Base-by-base conservation (phyloP, 345 rosid genomes). In the Raphanus sativus region DNA sequence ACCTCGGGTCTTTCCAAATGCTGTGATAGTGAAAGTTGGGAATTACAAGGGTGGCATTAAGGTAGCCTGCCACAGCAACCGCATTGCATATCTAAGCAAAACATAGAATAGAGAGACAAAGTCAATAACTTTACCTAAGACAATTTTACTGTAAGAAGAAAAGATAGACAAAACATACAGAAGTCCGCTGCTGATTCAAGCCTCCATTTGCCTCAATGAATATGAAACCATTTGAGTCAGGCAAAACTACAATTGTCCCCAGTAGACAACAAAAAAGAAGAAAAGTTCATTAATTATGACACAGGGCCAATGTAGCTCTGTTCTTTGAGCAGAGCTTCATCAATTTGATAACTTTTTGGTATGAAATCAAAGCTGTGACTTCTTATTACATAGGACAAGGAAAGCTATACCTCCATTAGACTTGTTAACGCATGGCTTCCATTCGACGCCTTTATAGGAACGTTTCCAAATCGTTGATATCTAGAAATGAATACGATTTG, bases 1-100 rank as follows among this genome's bases (percentile, higher is more conserved):
- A 95, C 99, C 99, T 95, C 52, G 97, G 97, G 80, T 95, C 99
- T 85, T 85, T 83, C 99, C 98, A 95, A 72, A 95, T 87, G 86
- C 98, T 95, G 79, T 95, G 99, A 83, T 66, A 92, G 81, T 95
- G 99, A 79, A 95, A 95, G 80, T 84, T 87, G 55, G 99, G 99
- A 75, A 92, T 88, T 33, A 95, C 81, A 81, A 95, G 96, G 36
- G 99, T 95, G 5, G 99, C 99, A 87, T 95, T 95, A 66, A 95
- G 96, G 83, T 86, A 89, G 81, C 98, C 99, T 1, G 99, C 99
- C 82, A 95, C 96, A 75, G 99, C 94, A 81, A 91, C 99, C 30
- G 97, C 98, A 89, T 95, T 92, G 89, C 99, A 91, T 81, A 92
- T 91, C 99, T 95, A 85, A 78, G 65, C 65, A 82, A 33, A 82